These are phyloP conservation scores for Saccharum hybrid DNA, from an alignment of 202 grass and related monocot species.

Conservation along the genomic window DNA sequence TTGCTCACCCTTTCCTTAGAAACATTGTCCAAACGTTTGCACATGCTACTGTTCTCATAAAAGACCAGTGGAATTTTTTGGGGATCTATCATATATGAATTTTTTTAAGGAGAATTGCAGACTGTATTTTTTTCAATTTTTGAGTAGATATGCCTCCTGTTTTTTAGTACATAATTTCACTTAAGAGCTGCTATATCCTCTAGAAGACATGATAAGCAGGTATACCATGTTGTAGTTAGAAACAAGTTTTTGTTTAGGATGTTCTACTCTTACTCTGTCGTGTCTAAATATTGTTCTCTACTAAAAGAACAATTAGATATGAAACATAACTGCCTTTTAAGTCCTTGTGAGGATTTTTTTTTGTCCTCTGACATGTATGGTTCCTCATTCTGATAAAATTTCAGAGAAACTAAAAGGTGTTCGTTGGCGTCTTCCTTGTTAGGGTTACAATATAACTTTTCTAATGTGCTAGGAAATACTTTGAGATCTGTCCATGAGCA, in stretches of 20 bases:
- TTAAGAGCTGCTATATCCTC: background rate
- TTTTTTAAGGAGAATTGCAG: background rate
- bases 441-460: background rate
- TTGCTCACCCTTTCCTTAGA: background rate
- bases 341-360: background rate
- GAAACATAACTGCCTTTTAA: constrained; percentile 23
- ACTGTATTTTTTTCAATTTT: background rate
- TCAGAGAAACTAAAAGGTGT: background rate
- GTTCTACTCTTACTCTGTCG: background rate
- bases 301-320: background rate
- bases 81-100: background rate
- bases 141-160: background rate
- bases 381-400: constrained; percentile 13
- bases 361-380: background rate
- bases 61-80: background rate
- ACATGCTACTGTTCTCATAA: background rate
- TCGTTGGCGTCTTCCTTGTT: background rate
- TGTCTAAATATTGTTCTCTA: background rate
- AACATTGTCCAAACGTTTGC: background rate
- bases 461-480: constrained; percentile 5
- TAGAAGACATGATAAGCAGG: constrained; percentile 20
- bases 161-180: background rate
- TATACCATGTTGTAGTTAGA: background rate
- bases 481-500: background rate
- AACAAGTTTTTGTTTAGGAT: background rate